Evolutionary conservation across 768 basidiomycete genomes (phyloP).

Genomic region (Panaeolus cyanescens): DNA sequence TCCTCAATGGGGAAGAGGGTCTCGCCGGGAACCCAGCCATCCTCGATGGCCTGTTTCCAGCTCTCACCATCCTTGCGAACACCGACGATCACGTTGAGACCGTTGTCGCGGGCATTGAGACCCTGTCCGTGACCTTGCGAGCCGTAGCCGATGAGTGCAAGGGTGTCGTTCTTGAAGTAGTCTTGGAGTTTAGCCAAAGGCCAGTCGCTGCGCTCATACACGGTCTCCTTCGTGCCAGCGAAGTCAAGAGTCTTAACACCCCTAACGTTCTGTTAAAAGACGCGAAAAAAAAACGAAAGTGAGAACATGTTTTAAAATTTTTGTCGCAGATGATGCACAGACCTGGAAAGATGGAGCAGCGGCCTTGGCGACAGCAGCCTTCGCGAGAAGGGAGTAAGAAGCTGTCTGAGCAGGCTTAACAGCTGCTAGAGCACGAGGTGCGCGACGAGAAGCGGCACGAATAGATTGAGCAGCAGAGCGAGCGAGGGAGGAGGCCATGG

Average conservation of each 20-base stretch:
- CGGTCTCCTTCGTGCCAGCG: conserved; percentile 89
- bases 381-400: conserved; percentile 70
- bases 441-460: conserved; percentile 67
- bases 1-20: conserved; percentile 98
- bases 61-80: conserved; percentile 96
- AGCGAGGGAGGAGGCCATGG: conserved; percentile 62
- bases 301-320: background rate
- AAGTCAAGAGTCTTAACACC: conserved; percentile 97
- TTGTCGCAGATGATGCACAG: conserved; percentile 12
- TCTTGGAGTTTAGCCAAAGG: conserved; percentile 97
- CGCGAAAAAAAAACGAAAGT: background rate
- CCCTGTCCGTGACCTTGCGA: conserved; percentile 99
- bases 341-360: conserved; percentile 35
- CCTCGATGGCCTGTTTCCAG: conserved; percentile 93
- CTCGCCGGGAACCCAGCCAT: conserved; percentile 98
- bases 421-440: conserved; percentile 50
- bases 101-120: conserved; percentile 98
- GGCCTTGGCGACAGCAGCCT: conserved; percentile 45
- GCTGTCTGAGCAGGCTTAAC: conserved; percentile 50
- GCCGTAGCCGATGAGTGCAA: conserved; percentile 98
- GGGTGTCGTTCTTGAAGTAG: conserved; percentile 99
- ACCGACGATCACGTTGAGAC: conserved; percentile 97
- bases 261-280: conserved; percentile 51
- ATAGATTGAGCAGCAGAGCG: conserved; percentile 66
- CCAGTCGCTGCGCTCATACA: conserved; percentile 98